Evolutionary conservation across 805 yeast genomes (phyloP).

Genomic region (Schwanniomyces occidentalis): DNA sequence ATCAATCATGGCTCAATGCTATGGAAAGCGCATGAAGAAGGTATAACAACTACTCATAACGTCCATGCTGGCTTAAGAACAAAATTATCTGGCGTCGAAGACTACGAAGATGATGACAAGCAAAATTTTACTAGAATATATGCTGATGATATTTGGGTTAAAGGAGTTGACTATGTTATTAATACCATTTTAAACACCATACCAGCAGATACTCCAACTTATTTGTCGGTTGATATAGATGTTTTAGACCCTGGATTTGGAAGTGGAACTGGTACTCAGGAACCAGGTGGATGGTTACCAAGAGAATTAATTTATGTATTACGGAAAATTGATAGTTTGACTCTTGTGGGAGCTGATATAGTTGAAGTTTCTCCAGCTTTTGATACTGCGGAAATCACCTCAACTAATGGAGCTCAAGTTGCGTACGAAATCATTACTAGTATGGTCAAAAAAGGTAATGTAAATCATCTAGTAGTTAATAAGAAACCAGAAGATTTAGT

Average conservation of each 20-base stretch:
- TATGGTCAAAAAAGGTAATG: slow-evolving; percentile 64
- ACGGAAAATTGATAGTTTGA: slow-evolving; percentile 44
- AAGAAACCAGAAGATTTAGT: slow-evolving; percentile 10
- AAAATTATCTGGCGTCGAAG: slow-evolving; percentile 62
- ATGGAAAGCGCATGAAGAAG: slow-evolving; percentile 78
- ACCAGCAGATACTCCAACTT: slow-evolving; percentile 67
- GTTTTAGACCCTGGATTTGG: slow-evolving; percentile 59
- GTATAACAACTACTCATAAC: slow-evolving; percentile 56
- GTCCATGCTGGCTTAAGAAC: slow-evolving; percentile 80
- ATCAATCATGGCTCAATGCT: slow-evolving; percentile 86
- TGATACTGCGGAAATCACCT: slow-evolving; percentile 65
- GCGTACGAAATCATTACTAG: slow-evolving; percentile 70
- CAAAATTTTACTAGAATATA: slow-evolving; percentile 71
- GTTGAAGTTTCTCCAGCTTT: slow-evolving; percentile 65
- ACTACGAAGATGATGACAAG: slow-evolving; percentile 63
- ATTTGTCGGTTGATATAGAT: slow-evolving; percentile 76
- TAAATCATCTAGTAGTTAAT: slow-evolving; percentile 12
- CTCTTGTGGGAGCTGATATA: slow-evolving; percentile 55
- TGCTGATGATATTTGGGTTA: slow-evolving; percentile 71
- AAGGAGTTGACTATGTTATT: slow-evolving; percentile 62
- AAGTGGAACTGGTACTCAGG: slow-evolving; percentile 60
- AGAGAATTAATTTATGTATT: slow-evolving; percentile 52
- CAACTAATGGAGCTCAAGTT: slow-evolving; percentile 69
- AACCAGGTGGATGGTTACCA: slow-evolving; percentile 60
- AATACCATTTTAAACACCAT: slow-evolving; percentile 52